phyloP scores from a whole-genome alignment of 1,284 basidiomycete species.

The Trichosporon faecale region DNA sequence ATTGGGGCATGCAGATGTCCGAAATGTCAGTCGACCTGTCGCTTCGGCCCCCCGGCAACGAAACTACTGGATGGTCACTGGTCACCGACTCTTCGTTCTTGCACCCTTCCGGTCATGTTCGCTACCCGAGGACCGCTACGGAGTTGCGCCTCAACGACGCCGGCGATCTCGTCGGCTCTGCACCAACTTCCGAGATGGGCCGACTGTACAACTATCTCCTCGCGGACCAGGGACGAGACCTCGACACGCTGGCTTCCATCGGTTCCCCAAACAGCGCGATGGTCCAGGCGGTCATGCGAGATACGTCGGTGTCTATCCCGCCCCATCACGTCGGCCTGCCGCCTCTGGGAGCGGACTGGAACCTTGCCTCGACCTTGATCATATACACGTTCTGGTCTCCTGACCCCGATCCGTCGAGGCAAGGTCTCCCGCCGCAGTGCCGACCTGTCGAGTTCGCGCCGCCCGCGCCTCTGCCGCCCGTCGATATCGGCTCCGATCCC shows the following conservation, averaged over 20 bases:
- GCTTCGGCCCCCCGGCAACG: slow-evolving; percentile 6
- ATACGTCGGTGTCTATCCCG: slow-evolving; percentile 3
- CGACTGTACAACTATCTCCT: slow-evolving; percentile 19
- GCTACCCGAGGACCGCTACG: background rate
- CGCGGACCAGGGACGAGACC: background rate
- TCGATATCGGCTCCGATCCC: slow-evolving; percentile 15
- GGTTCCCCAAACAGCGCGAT: slow-evolving; percentile 16
- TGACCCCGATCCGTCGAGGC: background rate
- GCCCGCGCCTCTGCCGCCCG: background rate
- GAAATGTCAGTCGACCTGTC: slow-evolving; percentile 11
- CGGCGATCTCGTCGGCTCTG: slow-evolving; percentile 4
- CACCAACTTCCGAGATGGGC: slow-evolving; percentile 13
- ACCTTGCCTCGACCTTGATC: slow-evolving; percentile 17
- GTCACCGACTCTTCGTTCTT: slow-evolving; percentile 19
- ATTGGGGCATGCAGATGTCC: slow-evolving; percentile 9
- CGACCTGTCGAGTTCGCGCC: slow-evolving; percentile 22
- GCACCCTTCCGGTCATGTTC: background rate
- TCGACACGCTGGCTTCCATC: slow-evolving; percentile 4
- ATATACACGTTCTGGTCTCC: slow-evolving; percentile 24
- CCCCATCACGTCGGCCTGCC: slow-evolving; percentile 10
- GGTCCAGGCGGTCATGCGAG: slow-evolving; percentile 24
- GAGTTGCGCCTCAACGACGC: slow-evolving; percentile 5
- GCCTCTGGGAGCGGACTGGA: slow-evolving; percentile 18
- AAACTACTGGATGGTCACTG: slow-evolving; percentile 16
- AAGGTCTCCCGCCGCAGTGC: slow-evolving; percentile 13